phyloP scores from a whole-genome alignment of 139 green algal genomes.

The Zygnema circumcarinatum region DNA sequence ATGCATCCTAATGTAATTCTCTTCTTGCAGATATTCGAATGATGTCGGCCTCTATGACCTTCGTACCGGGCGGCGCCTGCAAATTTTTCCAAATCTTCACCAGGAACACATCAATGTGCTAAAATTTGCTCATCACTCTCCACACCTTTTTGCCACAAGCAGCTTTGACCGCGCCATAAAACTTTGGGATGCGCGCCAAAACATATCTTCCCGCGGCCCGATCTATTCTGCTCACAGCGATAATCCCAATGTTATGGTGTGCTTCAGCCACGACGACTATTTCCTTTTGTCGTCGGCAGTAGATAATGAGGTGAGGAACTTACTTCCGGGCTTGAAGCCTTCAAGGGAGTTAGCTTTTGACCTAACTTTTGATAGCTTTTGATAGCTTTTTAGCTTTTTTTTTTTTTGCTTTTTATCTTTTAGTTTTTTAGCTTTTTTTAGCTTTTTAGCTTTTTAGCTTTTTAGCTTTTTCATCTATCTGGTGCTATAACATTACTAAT shows the following conservation, averaged over 20 bases:
- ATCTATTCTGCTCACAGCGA: slow-evolving; percentile 44
- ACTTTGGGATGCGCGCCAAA: slow-evolving; percentile 25
- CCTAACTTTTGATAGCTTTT: too few relatives aligned
- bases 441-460: too few relatives aligned
- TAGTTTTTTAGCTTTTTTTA: too few relatives aligned
- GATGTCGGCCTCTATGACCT: slow-evolving; percentile 58
- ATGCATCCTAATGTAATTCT: too few relatives aligned
- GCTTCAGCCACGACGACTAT: slow-evolving; percentile 59
- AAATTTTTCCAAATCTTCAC: slow-evolving; percentile 57
- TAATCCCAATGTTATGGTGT: slow-evolving; percentile 60
- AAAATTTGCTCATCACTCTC: slow-evolving; percentile 60
- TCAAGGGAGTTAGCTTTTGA: too few relatives aligned
- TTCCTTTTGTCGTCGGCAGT: slow-evolving; percentile 52
- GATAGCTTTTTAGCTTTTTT: too few relatives aligned
- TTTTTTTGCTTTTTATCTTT: too few relatives aligned
- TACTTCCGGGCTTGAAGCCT: background rate
- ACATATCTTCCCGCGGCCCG: slow-evolving; percentile 21
- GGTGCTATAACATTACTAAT: too few relatives aligned
- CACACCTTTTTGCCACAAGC: slow-evolving; percentile 53
- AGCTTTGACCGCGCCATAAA: slow-evolving; percentile 60
- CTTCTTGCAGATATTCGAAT: slow-evolving; percentile 52
- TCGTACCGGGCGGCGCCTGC: slow-evolving; percentile 41
- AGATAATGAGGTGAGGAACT: slow-evolving; percentile 58
- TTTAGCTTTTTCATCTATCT: too few relatives aligned
- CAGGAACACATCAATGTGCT: slow-evolving; percentile 63